Base-by-base conservation (phyloP, 805 yeast species). In the Wickerhamomyces chaumierensis region DNA sequence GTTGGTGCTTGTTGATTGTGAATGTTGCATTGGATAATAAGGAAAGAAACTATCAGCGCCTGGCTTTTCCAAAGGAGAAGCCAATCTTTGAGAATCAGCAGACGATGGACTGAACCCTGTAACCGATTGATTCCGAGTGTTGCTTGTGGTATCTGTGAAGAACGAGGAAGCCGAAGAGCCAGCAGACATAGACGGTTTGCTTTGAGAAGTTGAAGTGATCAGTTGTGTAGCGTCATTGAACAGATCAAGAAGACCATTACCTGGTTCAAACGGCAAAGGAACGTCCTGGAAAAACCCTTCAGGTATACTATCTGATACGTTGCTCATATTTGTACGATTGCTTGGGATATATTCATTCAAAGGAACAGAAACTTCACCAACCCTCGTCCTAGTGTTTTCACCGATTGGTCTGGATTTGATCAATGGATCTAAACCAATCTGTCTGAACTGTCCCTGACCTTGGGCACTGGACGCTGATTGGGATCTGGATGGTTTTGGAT, bases 211-310 rank as follows among this genome's bases (percentile, higher is more conserved):
- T 16, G 17, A 23, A 36, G 25, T 18, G 16, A 27, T 18, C 40
- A 18, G 13, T 27, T 14, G 15, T 37, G 31, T 21, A 5, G 39
- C 32, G 39, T 31, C 33, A 31, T 15, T 42, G 35, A 66, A 62
- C 40, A 63, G 51, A 43, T 68, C 73, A 34, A 67, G 42, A 16
- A 65, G 49, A 1, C 72, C 72, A 40, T 53, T 59, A 5, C 60
- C 55, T 1, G 60, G 50, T 32, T 57, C 61, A 42, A 57, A 60
- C 4, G 60, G 61, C 12, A 56, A 34, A 7, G 60, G 58, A 13
- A 57, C 57, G 36, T 60, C 65, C 21, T 53, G 58, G 34, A 58
- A 52, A 32, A 53, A 48, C 4, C 48, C 52, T 23, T 46, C 45
- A 6, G 49, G 47, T 8, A 51, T 33, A 7, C 36, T 40, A 28